Base-by-base conservation (phyloP, 2,329 filamentous ascomycete species). In the Phaeosphaeria sp. region DNA sequence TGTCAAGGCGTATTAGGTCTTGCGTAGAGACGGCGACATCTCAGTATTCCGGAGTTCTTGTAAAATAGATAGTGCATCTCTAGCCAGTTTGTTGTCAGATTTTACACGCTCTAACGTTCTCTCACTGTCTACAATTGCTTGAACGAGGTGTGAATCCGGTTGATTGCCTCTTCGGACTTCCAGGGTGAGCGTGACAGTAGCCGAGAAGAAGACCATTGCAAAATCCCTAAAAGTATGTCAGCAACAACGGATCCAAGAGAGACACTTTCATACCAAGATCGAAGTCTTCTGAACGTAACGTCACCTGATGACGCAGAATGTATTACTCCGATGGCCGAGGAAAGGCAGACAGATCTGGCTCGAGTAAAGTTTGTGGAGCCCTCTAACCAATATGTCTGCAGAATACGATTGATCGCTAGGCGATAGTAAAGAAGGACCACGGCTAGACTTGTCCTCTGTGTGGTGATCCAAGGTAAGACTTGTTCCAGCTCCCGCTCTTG, bases 341-440 rank as follows among this genome's bases (percentile, higher is more conserved):
- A 59, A 3, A 59, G 46, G 21, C 59, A 62, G n/a, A 62, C 53
- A 1, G 59, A 62, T 33, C 59, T 48, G 6, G 59, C 59, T 21
- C 59, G 50, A 25, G 59, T 53, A 25, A 54, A 59, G 23, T 62
- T 59, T 7, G 53, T 57, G 6, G 56, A 62, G 18, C 59, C 59
- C 42, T 62, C 56, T 10, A 62, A 54, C 59, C 59, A 62, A 36
- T 62, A 54, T 6, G 50, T 46, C 33, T 62, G 59, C 20, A 62
- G 39, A 2, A 59, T 49, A 13, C 56, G 59, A 46, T 62, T 59
- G 50, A 59, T 57, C 15, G 59, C 59, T 15, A 62, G 39, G 2
- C 59, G 53, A 51, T 62, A 58, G 36, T 62, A 62, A 13, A 62
- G 48, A 21, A 62, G 53, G 27, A 62, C 56, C 44, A 62, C 59